Percentiles rank a stretch among this genome's conserved stretches.
phyloP scores from a whole-genome alignment of 176 grass and related monocot species.

The Aechmea fasciata region DNA sequence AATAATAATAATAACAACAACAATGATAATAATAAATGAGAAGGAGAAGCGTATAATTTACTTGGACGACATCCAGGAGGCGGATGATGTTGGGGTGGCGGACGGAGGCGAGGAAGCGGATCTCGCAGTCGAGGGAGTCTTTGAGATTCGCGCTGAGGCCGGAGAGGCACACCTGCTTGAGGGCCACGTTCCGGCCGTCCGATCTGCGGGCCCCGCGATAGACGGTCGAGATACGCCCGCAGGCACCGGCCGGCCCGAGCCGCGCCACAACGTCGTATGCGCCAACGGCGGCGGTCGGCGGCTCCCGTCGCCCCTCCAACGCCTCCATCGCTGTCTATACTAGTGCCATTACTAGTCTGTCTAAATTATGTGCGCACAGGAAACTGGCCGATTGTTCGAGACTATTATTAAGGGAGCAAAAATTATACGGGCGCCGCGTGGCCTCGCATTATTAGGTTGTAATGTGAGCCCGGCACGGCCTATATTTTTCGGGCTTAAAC shows the following conservation, averaged over 20 bases:
- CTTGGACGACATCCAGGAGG: slow-evolving; percentile 46
- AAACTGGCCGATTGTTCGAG: no score
- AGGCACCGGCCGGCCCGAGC: slow-evolving; percentile 6
- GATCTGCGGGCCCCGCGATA: slow-evolving; percentile 25
- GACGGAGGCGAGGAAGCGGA: slow-evolving; percentile 43
- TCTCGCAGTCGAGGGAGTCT: slow-evolving; percentile 52
- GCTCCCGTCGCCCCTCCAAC: not conserved
- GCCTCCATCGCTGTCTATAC: not conserved
- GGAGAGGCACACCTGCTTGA: slow-evolving; percentile 53
- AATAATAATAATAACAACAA: not conserved
- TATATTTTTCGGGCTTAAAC: no score
- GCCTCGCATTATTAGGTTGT: no score
- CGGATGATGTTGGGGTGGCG: slow-evolving; percentile 53
- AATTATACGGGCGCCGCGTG: no score
- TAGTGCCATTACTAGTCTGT: no score
- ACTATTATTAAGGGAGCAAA: no score
- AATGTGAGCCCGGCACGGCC: no score
- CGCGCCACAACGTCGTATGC: slow-evolving; percentile 37
- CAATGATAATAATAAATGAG: not conserved
- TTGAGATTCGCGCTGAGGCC: slow-evolving; percentile 33
- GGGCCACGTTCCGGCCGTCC: slow-evolving; percentile 19
- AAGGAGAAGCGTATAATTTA: not conserved
- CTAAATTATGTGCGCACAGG: no score
- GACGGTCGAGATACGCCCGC: slow-evolving; percentile 15
- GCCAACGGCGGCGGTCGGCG: not conserved